A percentile compares a stretch with the other conserved stretches of the same genome.
phyloP scores from a whole-genome alignment of 1,284 basidiomycete genomes.

The Leucoagaricus sp. region DNA sequence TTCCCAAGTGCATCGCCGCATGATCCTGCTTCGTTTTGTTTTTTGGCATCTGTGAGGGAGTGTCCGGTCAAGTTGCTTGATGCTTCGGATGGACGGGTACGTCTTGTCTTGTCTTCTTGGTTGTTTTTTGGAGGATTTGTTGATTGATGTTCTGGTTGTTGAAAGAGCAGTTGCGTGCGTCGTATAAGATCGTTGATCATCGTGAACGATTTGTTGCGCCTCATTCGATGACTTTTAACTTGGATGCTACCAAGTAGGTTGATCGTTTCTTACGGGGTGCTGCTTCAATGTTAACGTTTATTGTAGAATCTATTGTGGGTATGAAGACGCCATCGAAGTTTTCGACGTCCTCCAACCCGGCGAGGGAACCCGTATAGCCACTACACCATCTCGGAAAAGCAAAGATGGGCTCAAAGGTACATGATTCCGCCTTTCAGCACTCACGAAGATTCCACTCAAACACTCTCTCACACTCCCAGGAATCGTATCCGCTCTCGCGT shows the following conservation, averaged over 20 bases:
- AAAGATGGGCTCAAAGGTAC: slow-evolving; percentile 84
- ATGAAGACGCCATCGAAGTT: slow-evolving; percentile 87
- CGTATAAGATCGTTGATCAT: slow-evolving; percentile 90
- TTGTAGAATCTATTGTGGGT: slow-evolving; percentile 84
- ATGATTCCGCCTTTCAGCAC: no score
- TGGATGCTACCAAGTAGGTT: slow-evolving; percentile 63
- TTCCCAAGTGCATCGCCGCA: slow-evolving; percentile 70
- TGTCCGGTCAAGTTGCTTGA: slow-evolving; percentile 82
- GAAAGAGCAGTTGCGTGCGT: slow-evolving; percentile 72
- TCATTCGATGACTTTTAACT: slow-evolving; percentile 79
- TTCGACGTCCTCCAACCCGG: slow-evolving; percentile 80
- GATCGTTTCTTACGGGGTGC: neutral
- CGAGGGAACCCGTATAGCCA: slow-evolving; percentile 72
- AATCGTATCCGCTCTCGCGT: slow-evolving; percentile 81
- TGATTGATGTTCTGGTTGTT: neutral
- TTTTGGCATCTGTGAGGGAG: slow-evolving; percentile 79
- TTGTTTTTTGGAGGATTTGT: neutral
- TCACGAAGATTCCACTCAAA: neutral
- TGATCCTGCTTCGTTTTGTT: slow-evolving; percentile 73
- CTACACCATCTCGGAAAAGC: slow-evolving; percentile 76
- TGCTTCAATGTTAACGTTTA: neutral
- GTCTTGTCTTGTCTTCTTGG: slow-evolving; percentile 23
- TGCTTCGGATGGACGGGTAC: slow-evolving; percentile 73
- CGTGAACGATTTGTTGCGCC: slow-evolving; percentile 86
- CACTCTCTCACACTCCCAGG: slow-evolving; percentile 45